Evolutionary conservation across 257 asterid genomes (phyloP).

Genomic region (Galeopsis tetrahit): DNA sequence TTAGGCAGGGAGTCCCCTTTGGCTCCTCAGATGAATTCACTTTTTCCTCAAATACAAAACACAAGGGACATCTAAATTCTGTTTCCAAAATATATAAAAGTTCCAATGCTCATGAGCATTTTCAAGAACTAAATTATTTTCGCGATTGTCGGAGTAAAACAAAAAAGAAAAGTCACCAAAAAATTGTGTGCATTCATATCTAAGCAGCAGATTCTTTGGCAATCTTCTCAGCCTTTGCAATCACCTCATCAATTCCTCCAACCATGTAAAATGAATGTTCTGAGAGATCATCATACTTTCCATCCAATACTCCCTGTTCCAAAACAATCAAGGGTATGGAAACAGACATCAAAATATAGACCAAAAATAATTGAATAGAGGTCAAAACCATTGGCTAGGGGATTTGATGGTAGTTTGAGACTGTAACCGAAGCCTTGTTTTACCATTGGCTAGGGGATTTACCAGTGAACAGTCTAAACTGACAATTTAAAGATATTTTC

Average conservation of each 20-base stretch:
- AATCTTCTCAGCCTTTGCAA: constrained; percentile 98
- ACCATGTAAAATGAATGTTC: constrained; percentile 98
- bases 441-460: too few relatives aligned
- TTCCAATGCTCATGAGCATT: constrained; percentile 44
- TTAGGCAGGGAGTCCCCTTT: constrained; percentile 41
- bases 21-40: constrained; percentile 48
- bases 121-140: constrained; percentile 68
- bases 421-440: too few relatives aligned
- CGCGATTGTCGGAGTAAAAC: constrained; percentile 50
- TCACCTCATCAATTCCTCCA: constrained; percentile 95
- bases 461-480: too few relatives aligned
- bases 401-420: too few relatives aligned
- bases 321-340: constrained; percentile 17
- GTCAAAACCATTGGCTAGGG: background rate
- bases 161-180: constrained; percentile 31
- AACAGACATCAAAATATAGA: background rate
- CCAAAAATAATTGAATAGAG: background rate
- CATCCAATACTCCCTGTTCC: constrained; percentile 88
- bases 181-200: constrained; percentile 31
- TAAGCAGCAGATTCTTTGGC: constrained; percentile 85
- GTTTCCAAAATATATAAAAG: constrained; percentile 42
- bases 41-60: constrained; percentile 38
- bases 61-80: constrained; percentile 33
- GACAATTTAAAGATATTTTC: too few relatives aligned
- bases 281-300: constrained; percentile 85